Evolutionary conservation across 495 filamentous ascomycete species (phyloP), one percentile per base, ranked within the genome.

Genomic region (Sphaerosporella brunnea): DNA sequence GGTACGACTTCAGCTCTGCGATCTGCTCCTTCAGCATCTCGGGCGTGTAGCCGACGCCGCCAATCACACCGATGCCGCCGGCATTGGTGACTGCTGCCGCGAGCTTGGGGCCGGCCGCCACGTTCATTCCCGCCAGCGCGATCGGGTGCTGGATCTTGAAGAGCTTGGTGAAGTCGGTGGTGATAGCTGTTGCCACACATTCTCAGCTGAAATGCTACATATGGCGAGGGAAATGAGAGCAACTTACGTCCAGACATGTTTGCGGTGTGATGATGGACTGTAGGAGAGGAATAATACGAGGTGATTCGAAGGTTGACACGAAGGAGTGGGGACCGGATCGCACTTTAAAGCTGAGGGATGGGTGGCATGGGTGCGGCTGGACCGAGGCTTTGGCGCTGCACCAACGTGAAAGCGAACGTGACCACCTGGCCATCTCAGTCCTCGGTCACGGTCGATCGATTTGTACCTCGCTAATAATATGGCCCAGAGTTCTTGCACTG

Each of bases 51-150:
- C 83, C 85, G 55, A 97, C 77, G 61, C 90, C 90, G 56, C 90
- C 90, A 62, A 97, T 83, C 52, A 97, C 90, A 67, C 90, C 90
- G 50, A 97, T 69, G 60, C 90, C 90, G 53, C 90, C 90, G 24
- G 90, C 90, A 67, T 97, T 94, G 49, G 90, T 92, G 56, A 97
- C 90, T 8, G 90, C 90, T 16, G 90, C 90, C 35, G 90, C 92
- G 61, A 97, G 78, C 73, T 87, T 93, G 38, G 92, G 92, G 39
- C 90, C 90, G 41, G 90, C 92, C 40, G 90, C 92, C 50, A 96
- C 92, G 72, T 96, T 96, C 90, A 97, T 97, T 58, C 90, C 90
- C 53, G 90, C 90, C 51, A 96, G 78, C 60, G 96, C 70, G 62
- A 97, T 70, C 24, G 90, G 90, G 68, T 96, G 90, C 58, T 94